phyloP scores from a whole-genome alignment of 345 rosid species.

The Aquilaria malaccensis region DNA sequence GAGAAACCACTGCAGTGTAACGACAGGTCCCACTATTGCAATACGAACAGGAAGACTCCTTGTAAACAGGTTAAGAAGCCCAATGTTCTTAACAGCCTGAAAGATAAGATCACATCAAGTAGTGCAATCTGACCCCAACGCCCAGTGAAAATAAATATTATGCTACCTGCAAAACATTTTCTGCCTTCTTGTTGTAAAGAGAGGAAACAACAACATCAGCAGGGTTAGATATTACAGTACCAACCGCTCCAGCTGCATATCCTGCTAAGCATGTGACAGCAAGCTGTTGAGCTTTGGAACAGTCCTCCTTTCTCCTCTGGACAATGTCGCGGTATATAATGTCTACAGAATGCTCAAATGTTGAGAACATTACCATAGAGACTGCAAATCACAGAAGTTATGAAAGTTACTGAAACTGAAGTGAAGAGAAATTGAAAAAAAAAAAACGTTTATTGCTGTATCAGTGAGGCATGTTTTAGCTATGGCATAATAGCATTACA shows the following conservation, averaged over 20 bases:
- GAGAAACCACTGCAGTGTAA: slow-evolving; percentile 55
- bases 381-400: slow-evolving; percentile 39
- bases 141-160: too few species aligned
- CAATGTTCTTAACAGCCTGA: slow-evolving; percentile 57
- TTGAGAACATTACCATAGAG: slow-evolving; percentile 62
- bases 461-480: neutral
- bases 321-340: slow-evolving; percentile 37
- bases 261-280: slow-evolving; percentile 79
- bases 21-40: slow-evolving; percentile 48
- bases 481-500: slow-evolving; percentile 26
- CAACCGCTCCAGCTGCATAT: slow-evolving; percentile 66
- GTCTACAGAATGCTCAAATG: slow-evolving; percentile 72
- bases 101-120: slow-evolving; percentile 1
- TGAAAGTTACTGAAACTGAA: slow-evolving; percentile 22
- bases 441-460: neutral
- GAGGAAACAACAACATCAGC: slow-evolving; percentile 49
- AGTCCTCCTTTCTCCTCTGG: slow-evolving; percentile 45
- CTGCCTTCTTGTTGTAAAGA: slow-evolving; percentile 51
- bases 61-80: slow-evolving; percentile 43
- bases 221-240: slow-evolving; percentile 50
- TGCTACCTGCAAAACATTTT: slow-evolving; percentile 39
- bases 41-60: slow-evolving; percentile 66
- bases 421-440: slow-evolving; percentile 9
- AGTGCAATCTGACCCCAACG: neutral
- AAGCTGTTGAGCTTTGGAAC: slow-evolving; percentile 56